Evolutionary conservation across 192 early-diverging fungal species (phyloP).

Genomic region (Rhizophagus prolifer): DNA sequence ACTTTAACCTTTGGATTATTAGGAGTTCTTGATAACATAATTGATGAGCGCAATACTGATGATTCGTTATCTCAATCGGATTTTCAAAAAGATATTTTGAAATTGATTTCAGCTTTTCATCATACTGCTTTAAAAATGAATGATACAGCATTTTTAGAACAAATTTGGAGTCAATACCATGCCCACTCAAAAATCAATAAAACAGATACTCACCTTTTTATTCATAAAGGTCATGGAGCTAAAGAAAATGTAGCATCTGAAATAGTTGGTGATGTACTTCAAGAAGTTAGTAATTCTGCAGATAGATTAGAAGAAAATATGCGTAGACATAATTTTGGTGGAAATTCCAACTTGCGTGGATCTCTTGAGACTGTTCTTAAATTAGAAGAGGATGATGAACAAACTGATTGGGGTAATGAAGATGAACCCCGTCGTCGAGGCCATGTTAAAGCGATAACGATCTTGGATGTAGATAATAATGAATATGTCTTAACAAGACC

Average conservation of each 20-base stretch:
- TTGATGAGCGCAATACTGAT: neutral
- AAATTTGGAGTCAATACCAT: neutral
- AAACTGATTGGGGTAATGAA: slow-evolving; percentile 26
- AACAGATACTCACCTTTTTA: neutral
- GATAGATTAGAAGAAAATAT: slow-evolving; percentile 46
- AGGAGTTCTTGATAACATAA: neutral
- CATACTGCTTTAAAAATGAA: neutral
- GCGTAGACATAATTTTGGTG: slow-evolving; percentile 36
- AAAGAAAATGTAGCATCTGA: slow-evolving; percentile 5
- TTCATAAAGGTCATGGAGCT: neutral
- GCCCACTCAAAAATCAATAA: neutral
- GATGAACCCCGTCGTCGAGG: slow-evolving; percentile 19
- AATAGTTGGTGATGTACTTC: slow-evolving; percentile 39
- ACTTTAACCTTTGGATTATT: neutral
- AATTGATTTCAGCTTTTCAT: neutral
- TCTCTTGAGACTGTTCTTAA: slow-evolving; percentile 46
- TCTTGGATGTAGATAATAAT: slow-evolving; percentile 55
- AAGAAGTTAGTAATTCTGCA: slow-evolving; percentile 42
- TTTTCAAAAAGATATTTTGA: neutral
- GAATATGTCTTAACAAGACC: slow-evolving; percentile 54
- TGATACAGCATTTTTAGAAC: neutral
- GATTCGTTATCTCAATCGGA: neutral
- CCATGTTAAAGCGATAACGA: slow-evolving; percentile 34
- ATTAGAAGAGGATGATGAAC: slow-evolving; percentile 36
- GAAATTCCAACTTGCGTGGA: slow-evolving; percentile 23